Base-by-base conservation (phyloP, 331 rosid species). In the Acacia pycnantha region DNA sequence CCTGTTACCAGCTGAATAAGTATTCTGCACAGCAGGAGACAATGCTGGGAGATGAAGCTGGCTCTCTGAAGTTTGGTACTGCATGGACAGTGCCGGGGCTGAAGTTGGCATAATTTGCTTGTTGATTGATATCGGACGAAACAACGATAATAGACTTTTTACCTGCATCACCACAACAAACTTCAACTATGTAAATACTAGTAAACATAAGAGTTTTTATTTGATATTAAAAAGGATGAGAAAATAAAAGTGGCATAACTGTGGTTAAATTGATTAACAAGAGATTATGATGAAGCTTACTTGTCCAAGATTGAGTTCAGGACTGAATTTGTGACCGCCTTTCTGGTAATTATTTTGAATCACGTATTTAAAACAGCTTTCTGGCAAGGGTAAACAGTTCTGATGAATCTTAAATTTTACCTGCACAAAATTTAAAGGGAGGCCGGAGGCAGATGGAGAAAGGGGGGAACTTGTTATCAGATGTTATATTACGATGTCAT, bases 331-430 rank as follows among this genome's bases (percentile, higher is more conserved):
- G 77, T 46, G 64, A 50, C 87, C 77, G 70, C 53, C 59, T 24
- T 82, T 84, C 88, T 76, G 88, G 81, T 88, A 88, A 77, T 85
- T 82, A 61, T 82, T 88, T 66, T 21, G 79, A 80, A 88, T 85
- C 27, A 80, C 87, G 46, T 85, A 82, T 74, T 77, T 85, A 62
- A 85, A 88, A 43, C 56, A 67, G 67, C 41, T 76, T 85, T 85
- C 90, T 69, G 80, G 87, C 84, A 85, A 74, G 66, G 90, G 88
- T 66, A 77, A 73, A 74, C 88, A 82, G 70, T 80, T 85, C 67
- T 73, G 26, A 76, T 59, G 24, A 73, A 88, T 85, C 78, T 88
- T 85, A 76, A 88, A 88, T 10, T 74, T 74, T 73, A 88, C 90
- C 88, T 82, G 88, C 81, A 82, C 56, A 82, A 67, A 72, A 76